Evolutionary conservation across 768 basidiomycete genomes (phyloP).

Genomic region (Boletus pseudo-olivaceus): DNA sequence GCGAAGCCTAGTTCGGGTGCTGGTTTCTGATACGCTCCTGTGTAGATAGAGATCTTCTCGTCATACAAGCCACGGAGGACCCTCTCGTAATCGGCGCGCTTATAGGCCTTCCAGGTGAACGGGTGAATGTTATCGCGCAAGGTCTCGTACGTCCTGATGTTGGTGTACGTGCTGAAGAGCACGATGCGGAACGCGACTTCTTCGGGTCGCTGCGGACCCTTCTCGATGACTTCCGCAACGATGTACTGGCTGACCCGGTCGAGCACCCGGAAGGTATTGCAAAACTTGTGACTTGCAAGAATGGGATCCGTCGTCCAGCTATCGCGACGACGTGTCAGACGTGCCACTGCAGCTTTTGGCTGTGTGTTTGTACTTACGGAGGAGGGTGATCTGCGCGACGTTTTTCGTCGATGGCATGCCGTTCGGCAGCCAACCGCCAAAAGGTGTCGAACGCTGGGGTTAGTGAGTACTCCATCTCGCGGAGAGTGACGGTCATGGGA

Average conservation of each 20-base stretch:
- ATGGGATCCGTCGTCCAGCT: slow-evolving; percentile 71
- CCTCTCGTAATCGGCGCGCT: slow-evolving; percentile 46
- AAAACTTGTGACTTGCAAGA: slow-evolving; percentile 56
- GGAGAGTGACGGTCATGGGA: slow-evolving; percentile 33
- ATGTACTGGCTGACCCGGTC: slow-evolving; percentile 71
- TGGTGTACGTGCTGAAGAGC: slow-evolving; percentile 71
- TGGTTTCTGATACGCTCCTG: slow-evolving; percentile 68
- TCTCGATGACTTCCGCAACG: slow-evolving; percentile 63
- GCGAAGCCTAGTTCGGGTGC: slow-evolving; percentile 53
- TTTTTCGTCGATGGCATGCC: slow-evolving; percentile 54
- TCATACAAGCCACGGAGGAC: slow-evolving; percentile 46
- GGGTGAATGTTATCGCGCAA: slow-evolving; percentile 50
- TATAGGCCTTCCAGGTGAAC: slow-evolving; percentile 59
- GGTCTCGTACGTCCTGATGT: slow-evolving; percentile 67
- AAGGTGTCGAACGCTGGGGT: slow-evolving; percentile 60
- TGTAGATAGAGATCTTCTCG: slow-evolving; percentile 52
- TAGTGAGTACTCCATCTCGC: slow-evolving; percentile 37
- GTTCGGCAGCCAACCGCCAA: slow-evolving; percentile 55
- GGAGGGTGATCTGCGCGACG: slow-evolving; percentile 45
- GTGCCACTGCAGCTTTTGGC: background rate
- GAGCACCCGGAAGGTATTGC: slow-evolving; percentile 71
- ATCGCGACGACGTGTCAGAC: slow-evolving; percentile 12
- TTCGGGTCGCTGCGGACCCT: slow-evolving; percentile 53
- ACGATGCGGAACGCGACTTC: slow-evolving; percentile 71
- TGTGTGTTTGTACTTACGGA: slow-evolving; percentile 44